These are phyloP conservation scores for Starmera quercuum DNA, from an alignment of 805 yeast genomes.

Conservation along the genomic window DNA sequence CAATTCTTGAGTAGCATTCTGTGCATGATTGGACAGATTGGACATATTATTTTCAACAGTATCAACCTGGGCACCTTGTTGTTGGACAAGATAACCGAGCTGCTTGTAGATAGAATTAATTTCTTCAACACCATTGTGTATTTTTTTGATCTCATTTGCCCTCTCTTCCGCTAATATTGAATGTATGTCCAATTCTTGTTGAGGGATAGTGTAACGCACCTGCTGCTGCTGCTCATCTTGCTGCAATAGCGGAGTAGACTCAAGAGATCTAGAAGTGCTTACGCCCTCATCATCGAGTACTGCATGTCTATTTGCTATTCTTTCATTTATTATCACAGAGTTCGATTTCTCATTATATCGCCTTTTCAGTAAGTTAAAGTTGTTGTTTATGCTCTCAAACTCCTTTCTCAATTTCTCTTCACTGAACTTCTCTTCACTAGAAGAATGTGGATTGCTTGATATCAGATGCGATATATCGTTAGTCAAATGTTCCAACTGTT, in stretches of 20 bases:
- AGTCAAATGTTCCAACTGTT: conserved; percentile 25
- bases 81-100: conserved; percentile 65
- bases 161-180: conserved; percentile 61
- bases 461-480: conserved; percentile 17
- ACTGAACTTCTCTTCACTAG: conserved; percentile 17
- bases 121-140: conserved; percentile 74
- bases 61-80: conserved; percentile 82
- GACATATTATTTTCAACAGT: conserved; percentile 75
- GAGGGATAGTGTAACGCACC: conserved; percentile 27
- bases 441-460: conserved; percentile 6
- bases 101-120: conserved; percentile 83
- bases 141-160: conserved; percentile 60
- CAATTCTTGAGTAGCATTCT: conserved; percentile 64
- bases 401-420: conserved; percentile 44
- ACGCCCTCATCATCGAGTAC: conserved; percentile 2
- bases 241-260: conserved; percentile 35
- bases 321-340: conserved; percentile 27
- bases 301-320: conserved; percentile 17
- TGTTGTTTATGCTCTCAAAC: conserved; percentile 41
- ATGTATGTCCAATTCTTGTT: conserved; percentile 58
- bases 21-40: conserved; percentile 54
- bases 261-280: conserved; percentile 4
- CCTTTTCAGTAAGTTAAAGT: conserved; percentile 33
- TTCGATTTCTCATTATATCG: conserved; percentile 42
- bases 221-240: conserved; percentile 24